Conservation (phyloP, 2,329 filamentous ascomycete genomes). For the Corniculantispora saksenae region DNA sequence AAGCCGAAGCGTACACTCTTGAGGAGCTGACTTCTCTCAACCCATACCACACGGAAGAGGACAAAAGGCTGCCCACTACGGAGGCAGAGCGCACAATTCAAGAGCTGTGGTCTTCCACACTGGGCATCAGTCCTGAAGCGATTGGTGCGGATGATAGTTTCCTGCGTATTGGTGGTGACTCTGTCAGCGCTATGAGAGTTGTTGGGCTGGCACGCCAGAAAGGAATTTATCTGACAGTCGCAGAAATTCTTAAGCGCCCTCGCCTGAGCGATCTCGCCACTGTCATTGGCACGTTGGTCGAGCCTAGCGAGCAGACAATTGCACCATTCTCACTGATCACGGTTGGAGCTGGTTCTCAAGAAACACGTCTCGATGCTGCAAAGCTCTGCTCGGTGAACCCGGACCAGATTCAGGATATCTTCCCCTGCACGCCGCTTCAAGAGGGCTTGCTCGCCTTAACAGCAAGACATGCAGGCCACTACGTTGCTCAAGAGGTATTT, state of each 20-base stretch:
- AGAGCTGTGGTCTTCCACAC: slow-evolving; percentile 2
- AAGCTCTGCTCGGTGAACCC: slow-evolving; percentile 20
- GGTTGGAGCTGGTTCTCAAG: neutral
- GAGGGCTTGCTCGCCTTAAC: slow-evolving; percentile 25
- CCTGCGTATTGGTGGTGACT: slow-evolving; percentile 35
- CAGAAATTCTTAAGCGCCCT: slow-evolving; percentile 46
- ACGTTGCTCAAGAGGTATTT: slow-evolving; percentile 23
- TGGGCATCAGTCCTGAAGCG: slow-evolving; percentile 3
- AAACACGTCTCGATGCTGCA: slow-evolving; percentile 11
- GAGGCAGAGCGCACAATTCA: slow-evolving; percentile 1
- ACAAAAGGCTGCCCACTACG: slow-evolving; percentile 1
- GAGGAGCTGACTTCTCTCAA: neutral
- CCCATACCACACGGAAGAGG: neutral
- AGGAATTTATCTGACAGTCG: slow-evolving; percentile 45
- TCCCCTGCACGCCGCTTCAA: slow-evolving; percentile 28
- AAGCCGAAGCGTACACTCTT: neutral
- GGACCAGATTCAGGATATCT: slow-evolving; percentile 22
- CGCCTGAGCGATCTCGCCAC: slow-evolving; percentile 46
- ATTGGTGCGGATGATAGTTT: slow-evolving; percentile 22
- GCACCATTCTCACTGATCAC: neutral
- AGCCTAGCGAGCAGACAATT: neutral
- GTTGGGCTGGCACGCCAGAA: slow-evolving; percentile 42
- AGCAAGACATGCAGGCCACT: slow-evolving; percentile 20
- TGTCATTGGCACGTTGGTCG: slow-evolving; percentile 13
- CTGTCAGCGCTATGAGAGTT: slow-evolving; percentile 51